phyloP scores from a whole-genome alignment of 257 asterid species.

The Solanum chilense region DNA sequence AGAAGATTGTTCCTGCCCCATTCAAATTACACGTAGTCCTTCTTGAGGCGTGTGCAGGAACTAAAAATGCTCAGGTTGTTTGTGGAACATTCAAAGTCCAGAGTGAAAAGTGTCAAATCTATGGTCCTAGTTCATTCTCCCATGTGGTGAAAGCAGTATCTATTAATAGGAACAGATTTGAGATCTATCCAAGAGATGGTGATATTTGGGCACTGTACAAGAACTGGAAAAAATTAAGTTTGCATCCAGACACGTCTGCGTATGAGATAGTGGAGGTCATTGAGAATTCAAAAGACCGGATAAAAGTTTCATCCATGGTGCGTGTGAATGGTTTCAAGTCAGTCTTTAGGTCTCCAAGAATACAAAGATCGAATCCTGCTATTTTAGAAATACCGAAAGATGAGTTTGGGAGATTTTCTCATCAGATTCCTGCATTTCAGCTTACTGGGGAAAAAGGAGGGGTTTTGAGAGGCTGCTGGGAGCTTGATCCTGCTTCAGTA shows the following conservation, averaged over 20 bases:
- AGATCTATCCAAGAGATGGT: slow-evolving; percentile 12
- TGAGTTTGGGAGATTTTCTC: slow-evolving; percentile 18
- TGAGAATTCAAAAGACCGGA: background rate
- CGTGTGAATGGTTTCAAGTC: slow-evolving; percentile 2
- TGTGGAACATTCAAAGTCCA: slow-evolving; percentile 7
- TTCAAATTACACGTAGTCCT: slow-evolving; percentile 6
- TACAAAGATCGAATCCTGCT: background rate
- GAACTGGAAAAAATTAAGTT: background rate
- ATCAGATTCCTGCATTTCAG: slow-evolving; percentile 18
- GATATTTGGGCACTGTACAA: slow-evolving; percentile 23
- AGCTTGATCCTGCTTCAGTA: slow-evolving; percentile 21
- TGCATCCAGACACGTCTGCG: slow-evolving; percentile 4
- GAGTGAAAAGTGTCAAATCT: background rate
- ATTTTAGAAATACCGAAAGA: background rate
- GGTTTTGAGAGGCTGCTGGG: slow-evolving; percentile 10
- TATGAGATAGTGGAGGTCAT: slow-evolving; percentile 16
- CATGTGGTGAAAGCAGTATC: slow-evolving; percentile 5
- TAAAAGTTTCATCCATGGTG: slow-evolving; percentile 6
- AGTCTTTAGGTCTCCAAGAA: slow-evolving; percentile 9
- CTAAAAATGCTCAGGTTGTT: background rate
- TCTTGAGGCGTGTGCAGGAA: background rate
- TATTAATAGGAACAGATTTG: background rate
- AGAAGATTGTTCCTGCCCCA: slow-evolving; percentile 2
- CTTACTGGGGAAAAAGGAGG: slow-evolving; percentile 10
- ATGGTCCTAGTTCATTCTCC: slow-evolving; percentile 7